A percentile compares a stretch with the other conserved stretches of the same genome.
phyloP scores from a whole-genome alignment of 768 basidiomycete genomes.

The Boletus sp. region DNA sequence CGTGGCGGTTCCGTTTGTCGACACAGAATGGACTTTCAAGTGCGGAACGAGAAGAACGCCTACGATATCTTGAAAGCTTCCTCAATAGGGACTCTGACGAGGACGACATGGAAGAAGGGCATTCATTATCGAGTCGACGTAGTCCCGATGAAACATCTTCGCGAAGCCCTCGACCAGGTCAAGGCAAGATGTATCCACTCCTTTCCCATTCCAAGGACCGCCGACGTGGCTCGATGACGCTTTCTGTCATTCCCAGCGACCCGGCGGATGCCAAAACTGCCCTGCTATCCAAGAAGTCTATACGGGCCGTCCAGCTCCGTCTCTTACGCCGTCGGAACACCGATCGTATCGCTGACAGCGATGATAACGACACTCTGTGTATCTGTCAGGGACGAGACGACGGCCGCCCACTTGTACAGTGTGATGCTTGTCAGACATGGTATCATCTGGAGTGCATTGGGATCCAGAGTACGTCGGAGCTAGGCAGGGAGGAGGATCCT shows the following conservation, averaged over 20 bases:
- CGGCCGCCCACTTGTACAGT: conserved; percentile 76
- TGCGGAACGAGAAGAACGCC: conserved; percentile 55
- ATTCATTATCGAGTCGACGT: conserved; percentile 9
- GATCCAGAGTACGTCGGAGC: conserved; percentile 55
- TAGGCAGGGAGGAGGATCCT: conserved; percentile 73
- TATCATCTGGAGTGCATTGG: conserved; percentile 81
- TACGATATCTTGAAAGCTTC: conserved; percentile 67
- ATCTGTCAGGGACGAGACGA: conserved; percentile 66
- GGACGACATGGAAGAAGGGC: conserved; percentile 35
- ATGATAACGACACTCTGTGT: conserved; percentile 55
- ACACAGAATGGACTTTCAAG: conserved; percentile 50
- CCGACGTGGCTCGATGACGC: conserved; percentile 10
- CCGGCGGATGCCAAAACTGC: conserved; percentile 76
- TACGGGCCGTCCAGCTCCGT: conserved; percentile 57
- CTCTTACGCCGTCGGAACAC: conserved; percentile 40
- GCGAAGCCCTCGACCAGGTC: conserved; percentile 32
- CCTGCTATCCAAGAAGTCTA: conserved; percentile 66
- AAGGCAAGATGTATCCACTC: conserved; percentile 62
- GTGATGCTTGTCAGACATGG: conserved; percentile 77
- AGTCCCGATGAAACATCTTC: conserved; percentile 16
- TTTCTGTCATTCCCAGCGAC: conserved; percentile 52
- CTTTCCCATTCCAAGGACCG: conserved; percentile 37
- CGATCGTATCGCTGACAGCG: conserved; percentile 33
- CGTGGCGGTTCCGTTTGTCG: conserved; percentile 66
- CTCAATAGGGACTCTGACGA: conserved; percentile 69